Base-by-base conservation (phyloP, 2,329 filamentous ascomycete species). In the Gnomoniopsis smithogilvyi region DNA sequence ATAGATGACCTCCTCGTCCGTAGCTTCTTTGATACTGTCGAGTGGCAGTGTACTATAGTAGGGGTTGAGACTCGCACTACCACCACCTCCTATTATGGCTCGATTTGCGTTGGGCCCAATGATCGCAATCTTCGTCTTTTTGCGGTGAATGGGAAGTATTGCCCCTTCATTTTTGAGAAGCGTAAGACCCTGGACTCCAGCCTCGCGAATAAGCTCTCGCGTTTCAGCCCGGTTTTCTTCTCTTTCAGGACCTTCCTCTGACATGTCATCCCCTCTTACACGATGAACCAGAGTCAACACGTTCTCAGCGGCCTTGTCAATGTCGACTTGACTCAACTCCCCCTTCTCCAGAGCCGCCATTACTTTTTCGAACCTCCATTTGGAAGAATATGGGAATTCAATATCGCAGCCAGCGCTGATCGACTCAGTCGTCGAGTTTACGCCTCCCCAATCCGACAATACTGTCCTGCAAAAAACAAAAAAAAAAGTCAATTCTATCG, bases 91-190 rank as follows among this genome's bases (percentile, higher is more conserved):
- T n/a, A 84, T 85, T 63, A 89, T 87, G 0, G 86, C 82, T 56
- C 85, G 76, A 68, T 88, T 87, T 21, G 85, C 85, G 62, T 89
- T 89, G 1, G 86, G 86, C 0, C 86, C 86, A 54, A 89, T 88
- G 60, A 89, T 78, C 3, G 86, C 86, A 58, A 89, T 79, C 67
- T 80, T 87, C 58, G 78, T 79, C 17, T 79, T 80, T 26, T 76
- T 76, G 7, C 77, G 70, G 61, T 80, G 76, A 60, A 89, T 80
- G 0, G 86, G 86, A 8, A 89, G 74, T n/a, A 87, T 71, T 2
- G 68, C 71, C 1, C 78, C 76, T 55, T 87, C 80, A 57, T 89
- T 89, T 69, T 89, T 89, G 58, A 89, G 72, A 6, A 89, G 73
- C 0, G 84, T 86, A 36, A 89, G 68, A 0, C 86, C 86, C 68